Conservation (phyloP, 108 stramenopile species). For the Skeletonema grethae region DNA sequence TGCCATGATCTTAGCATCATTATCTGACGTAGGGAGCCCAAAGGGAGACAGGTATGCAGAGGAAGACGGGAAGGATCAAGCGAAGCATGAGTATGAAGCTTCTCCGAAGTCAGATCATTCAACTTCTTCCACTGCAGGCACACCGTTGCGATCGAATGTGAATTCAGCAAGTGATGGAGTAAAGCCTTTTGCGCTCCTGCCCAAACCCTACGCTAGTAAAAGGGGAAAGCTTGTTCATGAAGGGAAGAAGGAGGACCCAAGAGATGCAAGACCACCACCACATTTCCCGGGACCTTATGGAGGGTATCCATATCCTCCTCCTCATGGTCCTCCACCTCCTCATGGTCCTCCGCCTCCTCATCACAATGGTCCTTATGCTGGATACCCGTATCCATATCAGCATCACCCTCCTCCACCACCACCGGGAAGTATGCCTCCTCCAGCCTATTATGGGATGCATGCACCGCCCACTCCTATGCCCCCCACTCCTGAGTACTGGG, state of each 20-base stretch:
- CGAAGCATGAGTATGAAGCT: background rate
- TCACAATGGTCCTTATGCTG: constrained; percentile 9
- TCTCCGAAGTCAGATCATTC: background rate
- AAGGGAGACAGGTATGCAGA: background rate
- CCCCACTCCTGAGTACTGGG: constrained; percentile 8
- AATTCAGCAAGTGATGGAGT: constrained; percentile 6
- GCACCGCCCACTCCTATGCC: background rate
- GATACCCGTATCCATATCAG: constrained; percentile 13
- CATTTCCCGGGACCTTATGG: constrained; percentile 11
- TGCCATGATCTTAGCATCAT: constrained; percentile 37
- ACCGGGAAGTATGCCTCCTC: background rate
- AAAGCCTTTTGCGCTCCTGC: constrained; percentile 32
- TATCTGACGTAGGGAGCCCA: constrained; percentile 27
- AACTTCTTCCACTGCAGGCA: constrained; percentile 14
- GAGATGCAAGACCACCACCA: constrained; percentile 1
- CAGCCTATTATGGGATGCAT: constrained; percentile 2
- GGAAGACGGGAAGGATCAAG: background rate
- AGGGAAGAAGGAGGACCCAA: background rate
- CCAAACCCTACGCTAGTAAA: constrained; percentile 25
- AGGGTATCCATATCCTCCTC: constrained; percentile 1
- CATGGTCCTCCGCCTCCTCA: background rate
- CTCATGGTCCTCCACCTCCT: constrained; percentile 9
- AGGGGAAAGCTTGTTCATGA: constrained; percentile 11
- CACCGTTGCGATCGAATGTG: constrained; percentile 37
- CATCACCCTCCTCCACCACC: background rate